Percentiles rank a stretch among this genome's conserved stretches.
phyloP scores from a whole-genome alignment of 768 basidiomycete genomes.

The Suillus weaverae region DNA sequence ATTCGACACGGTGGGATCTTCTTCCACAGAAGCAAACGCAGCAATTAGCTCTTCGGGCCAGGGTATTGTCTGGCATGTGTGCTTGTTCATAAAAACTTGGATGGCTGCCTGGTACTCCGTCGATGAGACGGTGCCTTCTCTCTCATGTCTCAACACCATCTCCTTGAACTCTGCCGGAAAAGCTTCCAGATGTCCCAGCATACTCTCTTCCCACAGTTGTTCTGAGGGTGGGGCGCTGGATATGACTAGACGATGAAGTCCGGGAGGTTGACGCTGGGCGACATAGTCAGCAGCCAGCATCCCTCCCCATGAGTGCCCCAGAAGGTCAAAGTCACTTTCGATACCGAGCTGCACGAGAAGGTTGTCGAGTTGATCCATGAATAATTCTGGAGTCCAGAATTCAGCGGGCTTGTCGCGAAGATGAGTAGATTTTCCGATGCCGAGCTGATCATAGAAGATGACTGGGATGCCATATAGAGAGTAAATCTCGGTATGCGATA shows the following conservation, averaged over 20 bases:
- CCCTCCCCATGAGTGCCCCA: constrained; percentile 62
- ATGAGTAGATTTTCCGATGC: constrained; percentile 46
- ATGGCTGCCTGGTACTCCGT: constrained; percentile 35
- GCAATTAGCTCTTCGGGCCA: constrained; percentile 35
- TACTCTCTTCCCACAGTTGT: constrained; percentile 28
- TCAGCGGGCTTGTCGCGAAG: constrained; percentile 34
- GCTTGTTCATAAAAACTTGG: constrained; percentile 31
- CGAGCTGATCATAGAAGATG: constrained; percentile 54
- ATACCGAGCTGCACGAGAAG: constrained; percentile 44
- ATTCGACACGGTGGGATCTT: constrained; percentile 34
- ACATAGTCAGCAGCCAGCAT: constrained; percentile 48
- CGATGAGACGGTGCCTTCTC: constrained; percentile 31
- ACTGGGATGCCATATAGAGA: constrained; percentile 35
- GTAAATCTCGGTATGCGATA: constrained; percentile 38
- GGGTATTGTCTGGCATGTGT: constrained; percentile 34
- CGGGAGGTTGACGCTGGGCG: constrained; percentile 37
- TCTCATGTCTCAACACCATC: constrained; percentile 34
- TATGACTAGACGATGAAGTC: constrained; percentile 38
- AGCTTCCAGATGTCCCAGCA: constrained; percentile 21
- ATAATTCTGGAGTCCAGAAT: constrained; percentile 51
- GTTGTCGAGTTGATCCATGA: constrained; percentile 54
- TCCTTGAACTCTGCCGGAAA: constrained; percentile 29
- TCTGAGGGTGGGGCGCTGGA: constrained; percentile 34
- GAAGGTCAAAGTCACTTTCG: constrained; percentile 40
- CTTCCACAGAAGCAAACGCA: constrained; percentile 25